Evolutionary conservation across 345 rosid species (phyloP), one percentile per base, ranked within the genome.

Genomic region (Eucalyptus leucophloia): DNA sequence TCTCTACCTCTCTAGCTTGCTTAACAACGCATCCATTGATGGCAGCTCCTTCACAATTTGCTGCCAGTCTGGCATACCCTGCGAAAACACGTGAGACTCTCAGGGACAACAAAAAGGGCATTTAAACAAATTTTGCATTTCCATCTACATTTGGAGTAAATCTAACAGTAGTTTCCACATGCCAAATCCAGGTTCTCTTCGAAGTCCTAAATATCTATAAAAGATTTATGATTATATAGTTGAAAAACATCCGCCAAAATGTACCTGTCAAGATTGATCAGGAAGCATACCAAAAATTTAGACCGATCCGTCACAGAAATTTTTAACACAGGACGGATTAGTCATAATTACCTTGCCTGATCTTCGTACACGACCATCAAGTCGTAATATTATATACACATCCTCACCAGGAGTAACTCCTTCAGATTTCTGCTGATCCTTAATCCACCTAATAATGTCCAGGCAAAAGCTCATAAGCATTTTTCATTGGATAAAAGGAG

Each of bases 351-450:
- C 98, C 93, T 91, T 95, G 54, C 99, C 98, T 26, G 97, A 96
- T 96, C 98, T 95, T 89, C 99, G 96, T 88, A 98, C 97, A 87
- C 98, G 98, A 91, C 99, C 99, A 96, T 98, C 99, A 67, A 98
- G 94, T 60, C 98, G 97, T 91, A 97, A 89, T 91, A 96, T 94
- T 86, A 98, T 93, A 94, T 97, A 98, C 87, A 96, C 99, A 81
- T 98, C 98, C 92, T 95, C 97, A 3, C 98, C 98, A 1, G 98
- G 98, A 60, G 90, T 91, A 80, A 97, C 99, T 92, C 98, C 98
- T 94, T 96, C 98, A 40, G 98, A 95, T 91, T 93, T 92, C 86
- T 98, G 99, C 92, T 96, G 99, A 88, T 96, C 99, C 90, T 92
- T 93, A 92, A 97, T 95, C 99, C 98, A 96, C 94, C 99, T 98